Base-by-base conservation (phyloP, 352 stramenopile species). In the Blastocystis hominis region DNA sequence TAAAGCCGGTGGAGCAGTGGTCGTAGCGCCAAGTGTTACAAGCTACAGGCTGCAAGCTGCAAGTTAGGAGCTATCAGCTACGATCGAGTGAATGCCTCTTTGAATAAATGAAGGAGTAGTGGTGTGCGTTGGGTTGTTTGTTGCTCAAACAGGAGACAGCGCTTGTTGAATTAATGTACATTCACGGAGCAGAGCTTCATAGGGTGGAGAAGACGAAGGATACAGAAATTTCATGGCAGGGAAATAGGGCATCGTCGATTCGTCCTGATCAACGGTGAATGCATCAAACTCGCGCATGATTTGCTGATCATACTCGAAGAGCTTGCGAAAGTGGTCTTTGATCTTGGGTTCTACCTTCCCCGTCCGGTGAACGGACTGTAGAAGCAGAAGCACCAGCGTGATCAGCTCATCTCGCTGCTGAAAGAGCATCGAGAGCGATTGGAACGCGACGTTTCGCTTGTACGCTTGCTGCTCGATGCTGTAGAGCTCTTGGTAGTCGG, bases 131-230 rank as follows among this genome's bases (percentile, higher is more conserved):
- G 24, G 24, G 24, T 30, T 84, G 72, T 84, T 84, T 76, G 20
- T 30, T 84, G 7, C 24, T 36, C 56, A 84, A 68, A 84, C 50
- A 84, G 20, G 3, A 0, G 2, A 84, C 1, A 66, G 2, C 2
- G 68, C 36, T 3, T 10, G 46, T 15, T 69, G 30, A 66, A 84
- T 68, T 13, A 66, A 69, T 5, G 34, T 5, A 68, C 34, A 20
- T 46, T 84, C 72, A n/a, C 44, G 30, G 10, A 84, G 10, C 17
- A 84, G 72, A 69, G 30, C n/a, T 24, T 38, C 72, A 84, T 66
- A 84, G 15, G 54, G 47, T 30, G 30, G 40, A 4, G 72, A 66
- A 9, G n/a, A 54, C 9, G 24, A 64, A 44, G 72, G 55, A 24
- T 53, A 84, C 13, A 84, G 17, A 34, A 84, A 84, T 40, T 46